These are phyloP conservation scores for Podaxis sp. DNA, from an alignment of 768 basidiomycete genomes.

Conservation along the genomic window DNA sequence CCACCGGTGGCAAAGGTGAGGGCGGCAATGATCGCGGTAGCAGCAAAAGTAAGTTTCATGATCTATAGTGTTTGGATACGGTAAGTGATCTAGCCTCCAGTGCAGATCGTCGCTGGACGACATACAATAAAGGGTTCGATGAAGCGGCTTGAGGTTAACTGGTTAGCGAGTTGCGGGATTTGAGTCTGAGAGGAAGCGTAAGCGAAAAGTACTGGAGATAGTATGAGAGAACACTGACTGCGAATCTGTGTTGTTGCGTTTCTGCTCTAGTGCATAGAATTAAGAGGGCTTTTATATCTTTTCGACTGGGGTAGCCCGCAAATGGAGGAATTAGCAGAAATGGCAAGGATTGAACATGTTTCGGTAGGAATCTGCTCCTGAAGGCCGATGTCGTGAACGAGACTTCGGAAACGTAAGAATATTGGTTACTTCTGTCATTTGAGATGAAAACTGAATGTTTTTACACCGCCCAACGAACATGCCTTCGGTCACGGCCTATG, in stretches of 20 bases:
- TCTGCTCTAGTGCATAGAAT: neutral
- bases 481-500: neutral
- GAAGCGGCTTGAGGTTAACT: neutral
- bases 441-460: neutral
- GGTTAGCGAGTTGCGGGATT: neutral
- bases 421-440: neutral
- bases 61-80: neutral
- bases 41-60: constrained; percentile 11
- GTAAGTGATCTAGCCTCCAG: neutral
- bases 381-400: neutral
- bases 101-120: neutral
- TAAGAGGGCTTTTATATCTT: neutral
- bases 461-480: neutral
- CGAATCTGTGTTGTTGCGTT: neutral
- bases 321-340: neutral
- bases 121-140: neutral
- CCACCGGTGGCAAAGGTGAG: constrained; percentile 8
- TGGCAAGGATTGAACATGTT: neutral
- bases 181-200: neutral
- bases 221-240: neutral
- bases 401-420: neutral
- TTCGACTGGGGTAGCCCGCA: neutral
- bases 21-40: constrained; percentile 3
- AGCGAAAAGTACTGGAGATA: neutral
- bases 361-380: neutral